phyloP scores from a whole-genome alignment of 495 filamentous ascomycete genomes.

The Xylaria grammica region DNA sequence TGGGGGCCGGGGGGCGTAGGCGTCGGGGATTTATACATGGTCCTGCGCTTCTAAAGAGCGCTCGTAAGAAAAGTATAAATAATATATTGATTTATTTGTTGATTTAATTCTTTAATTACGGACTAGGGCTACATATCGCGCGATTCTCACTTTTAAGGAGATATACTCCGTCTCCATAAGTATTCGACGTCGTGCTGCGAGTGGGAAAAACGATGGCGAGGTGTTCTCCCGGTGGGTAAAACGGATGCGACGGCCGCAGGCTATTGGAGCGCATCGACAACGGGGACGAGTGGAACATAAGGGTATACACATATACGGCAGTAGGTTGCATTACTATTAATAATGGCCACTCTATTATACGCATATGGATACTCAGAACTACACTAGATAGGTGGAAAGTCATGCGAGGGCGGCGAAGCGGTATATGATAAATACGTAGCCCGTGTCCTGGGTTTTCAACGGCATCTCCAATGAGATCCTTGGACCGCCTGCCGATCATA shows the following conservation, averaged over 20 bases:
- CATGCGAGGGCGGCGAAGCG: not conserved
- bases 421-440: conserved; percentile 2
- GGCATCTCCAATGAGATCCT: not conserved
- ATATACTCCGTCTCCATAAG: not conserved
- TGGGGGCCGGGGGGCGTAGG: not conserved
- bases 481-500: not conserved
- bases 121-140: not conserved
- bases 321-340: not conserved
- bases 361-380: not conserved
- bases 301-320: not conserved
- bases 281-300: not conserved
- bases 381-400: not conserved
- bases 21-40: not conserved
- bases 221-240: not conserved
- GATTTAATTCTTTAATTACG: not conserved
- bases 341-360: not conserved
- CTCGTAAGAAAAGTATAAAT: too few relatives aligned
- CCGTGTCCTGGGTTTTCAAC: not conserved
- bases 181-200: conserved; percentile 1
- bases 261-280: conserved; percentile 20
- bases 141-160: not conserved
- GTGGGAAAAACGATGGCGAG: not conserved
- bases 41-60: too few relatives aligned
- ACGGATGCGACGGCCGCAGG: not conserved
- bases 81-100: too few relatives aligned